phyloP scores from a whole-genome alignment of 169 alveolate species.

The Plasmodium yoelii region DNA sequence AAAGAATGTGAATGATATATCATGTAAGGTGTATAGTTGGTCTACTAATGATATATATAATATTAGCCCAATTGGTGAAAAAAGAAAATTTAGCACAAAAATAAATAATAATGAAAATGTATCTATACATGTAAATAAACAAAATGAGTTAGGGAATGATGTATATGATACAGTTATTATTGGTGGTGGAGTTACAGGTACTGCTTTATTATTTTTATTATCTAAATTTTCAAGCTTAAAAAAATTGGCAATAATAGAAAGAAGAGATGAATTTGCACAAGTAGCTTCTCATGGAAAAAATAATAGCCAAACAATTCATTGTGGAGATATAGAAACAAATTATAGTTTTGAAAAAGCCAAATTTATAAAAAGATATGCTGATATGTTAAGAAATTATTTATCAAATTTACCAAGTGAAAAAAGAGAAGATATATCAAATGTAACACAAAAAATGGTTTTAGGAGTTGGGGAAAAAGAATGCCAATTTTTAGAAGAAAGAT shows the following conservation, averaged over 20 bases:
- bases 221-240: constrained; percentile 87
- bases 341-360: constrained; percentile 87
- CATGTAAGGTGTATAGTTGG: too few species aligned
- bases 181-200: constrained; percentile 92
- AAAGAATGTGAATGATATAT: too few species aligned
- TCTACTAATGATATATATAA: too few species aligned
- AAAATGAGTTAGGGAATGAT: constrained; percentile 27
- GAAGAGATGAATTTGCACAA: constrained; percentile 85
- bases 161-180: constrained; percentile 86
- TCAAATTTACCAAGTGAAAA: constrained; percentile 81
- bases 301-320: constrained; percentile 90
- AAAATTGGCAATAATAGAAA: constrained; percentile 85
- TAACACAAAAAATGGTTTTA: constrained; percentile 89
- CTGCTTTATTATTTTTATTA: constrained; percentile 87
- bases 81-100: constrained; percentile 5
- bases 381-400: constrained; percentile 87
- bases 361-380: constrained; percentile 88
- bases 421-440: constrained; percentile 77
- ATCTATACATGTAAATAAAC: constrained; percentile 15
- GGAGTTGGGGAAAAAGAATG: constrained; percentile 90
- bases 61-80: background rate
- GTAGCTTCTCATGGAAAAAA: constrained; percentile 90
- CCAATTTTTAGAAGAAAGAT: constrained; percentile 84
- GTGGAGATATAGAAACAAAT: constrained; percentile 91
- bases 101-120: constrained; percentile 5